Percentiles rank a stretch among this genome's conserved stretches.
These are phyloP conservation scores for Glutinoglossum americanum DNA, from an alignment of 495 filamentous ascomycete genomes.

Conservation along the genomic window DNA sequence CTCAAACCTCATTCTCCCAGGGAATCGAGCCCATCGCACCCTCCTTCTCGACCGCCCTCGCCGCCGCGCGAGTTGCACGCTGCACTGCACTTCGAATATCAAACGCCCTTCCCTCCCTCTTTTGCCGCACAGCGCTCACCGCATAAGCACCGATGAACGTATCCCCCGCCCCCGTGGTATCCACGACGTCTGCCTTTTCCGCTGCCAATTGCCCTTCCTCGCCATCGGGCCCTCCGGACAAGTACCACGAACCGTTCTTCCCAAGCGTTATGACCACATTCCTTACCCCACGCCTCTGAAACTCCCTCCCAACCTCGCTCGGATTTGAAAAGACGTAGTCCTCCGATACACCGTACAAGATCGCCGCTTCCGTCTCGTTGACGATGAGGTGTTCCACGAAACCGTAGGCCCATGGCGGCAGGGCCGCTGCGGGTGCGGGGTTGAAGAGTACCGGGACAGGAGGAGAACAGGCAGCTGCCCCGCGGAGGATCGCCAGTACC, in stretches of 20 bases:
- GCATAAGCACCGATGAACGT: constrained; percentile 86
- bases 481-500: constrained; percentile 39
- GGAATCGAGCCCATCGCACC: constrained; percentile 85
- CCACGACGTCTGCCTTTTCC: constrained; percentile 47
- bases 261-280: constrained; percentile 75
- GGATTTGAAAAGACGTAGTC: constrained; percentile 21
- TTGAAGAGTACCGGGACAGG: constrained; percentile 52
- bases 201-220: constrained; percentile 8
- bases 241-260: constrained; percentile 10
- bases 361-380: constrained; percentile 76
- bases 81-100: constrained; percentile 38
- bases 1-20: constrained; percentile 51
- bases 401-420: constrained; percentile 45
- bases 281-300: constrained; percentile 43
- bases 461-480: constrained; percentile 20
- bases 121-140: constrained; percentile 29
- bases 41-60: constrained; percentile 48
- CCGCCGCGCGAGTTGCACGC: constrained; percentile 52
- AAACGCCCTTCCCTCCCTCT: constrained; percentile 1
- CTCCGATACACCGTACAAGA: constrained; percentile 33
- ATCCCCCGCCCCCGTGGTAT: constrained; percentile 89
- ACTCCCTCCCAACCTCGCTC: constrained; percentile 27
- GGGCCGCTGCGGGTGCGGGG: constrained; percentile 39
- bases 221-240: neutral
- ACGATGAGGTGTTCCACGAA: constrained; percentile 63